These are phyloP conservation scores for Chlamydomonas urium DNA, from an alignment of 139 green algal genomes.

Conservation along the genomic window DNA sequence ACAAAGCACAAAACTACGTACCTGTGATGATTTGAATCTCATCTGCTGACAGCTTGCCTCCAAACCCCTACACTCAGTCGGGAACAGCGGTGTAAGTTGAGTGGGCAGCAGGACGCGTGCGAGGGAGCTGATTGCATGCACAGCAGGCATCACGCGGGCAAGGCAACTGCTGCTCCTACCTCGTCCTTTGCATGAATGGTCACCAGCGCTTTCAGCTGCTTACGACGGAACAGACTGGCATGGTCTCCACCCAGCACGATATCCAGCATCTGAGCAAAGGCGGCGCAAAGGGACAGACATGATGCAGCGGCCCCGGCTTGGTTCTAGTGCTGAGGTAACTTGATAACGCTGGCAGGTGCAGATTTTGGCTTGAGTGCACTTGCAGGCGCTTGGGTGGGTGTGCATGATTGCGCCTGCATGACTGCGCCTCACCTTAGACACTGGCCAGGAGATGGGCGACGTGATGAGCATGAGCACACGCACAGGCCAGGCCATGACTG, in stretches of 20 bases:
- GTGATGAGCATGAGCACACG: slow-evolving; percentile 62
- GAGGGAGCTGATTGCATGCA: too few species aligned
- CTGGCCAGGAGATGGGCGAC: slow-evolving; percentile 66
- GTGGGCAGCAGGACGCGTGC: too few species aligned
- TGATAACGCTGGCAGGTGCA: neutral
- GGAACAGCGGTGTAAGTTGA: too few species aligned
- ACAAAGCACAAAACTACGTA: slow-evolving; percentile 25
- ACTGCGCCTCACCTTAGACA: slow-evolving; percentile 41
- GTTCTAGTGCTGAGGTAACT: neutral
- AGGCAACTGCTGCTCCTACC: neutral
- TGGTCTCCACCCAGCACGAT: slow-evolving; percentile 20
- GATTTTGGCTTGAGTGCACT: neutral
- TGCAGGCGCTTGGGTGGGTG: slow-evolving; percentile 5
- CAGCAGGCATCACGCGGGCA: too few species aligned
- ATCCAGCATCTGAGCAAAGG: slow-evolving; percentile 18
- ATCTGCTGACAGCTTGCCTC: slow-evolving; percentile 16
- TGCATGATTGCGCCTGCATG: neutral
- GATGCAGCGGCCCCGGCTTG: too few species aligned
- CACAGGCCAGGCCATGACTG: slow-evolving; percentile 1
- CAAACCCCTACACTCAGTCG: too few species aligned
- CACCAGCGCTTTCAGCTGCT: slow-evolving; percentile 16
- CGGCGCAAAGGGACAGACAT: too few species aligned
- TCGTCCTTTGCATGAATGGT: slow-evolving; percentile 6
- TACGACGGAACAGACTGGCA: slow-evolving; percentile 2
- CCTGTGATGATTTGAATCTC: slow-evolving; percentile 45